Conservation (phyloP, 1,139 yeast genomes). For the Scheffersomyces segobiensis region DNA sequence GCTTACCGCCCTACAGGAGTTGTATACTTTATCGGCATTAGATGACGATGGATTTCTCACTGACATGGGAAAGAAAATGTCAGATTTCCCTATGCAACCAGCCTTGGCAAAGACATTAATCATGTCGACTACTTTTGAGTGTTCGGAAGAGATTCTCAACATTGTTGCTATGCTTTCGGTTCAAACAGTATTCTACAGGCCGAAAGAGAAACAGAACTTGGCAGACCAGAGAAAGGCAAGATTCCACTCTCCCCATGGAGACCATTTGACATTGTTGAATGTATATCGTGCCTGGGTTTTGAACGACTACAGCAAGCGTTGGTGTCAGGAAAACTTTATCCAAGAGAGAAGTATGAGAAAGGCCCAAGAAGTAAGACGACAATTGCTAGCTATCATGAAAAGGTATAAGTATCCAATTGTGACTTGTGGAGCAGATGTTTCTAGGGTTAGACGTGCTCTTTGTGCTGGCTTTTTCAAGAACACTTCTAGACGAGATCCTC, state of each 20-base stretch:
- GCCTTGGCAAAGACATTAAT: slow-evolving; percentile 80
- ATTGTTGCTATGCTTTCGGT: slow-evolving; percentile 92
- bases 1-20: slow-evolving; percentile 77
- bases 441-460: slow-evolving; percentile 66
- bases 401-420: slow-evolving; percentile 50
- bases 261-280: slow-evolving; percentile 80
- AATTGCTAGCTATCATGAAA: slow-evolving; percentile 63
- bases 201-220: slow-evolving; percentile 67
- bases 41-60: slow-evolving; percentile 81
- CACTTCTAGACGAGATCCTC: slow-evolving; percentile 73
- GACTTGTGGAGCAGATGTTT: slow-evolving; percentile 66
- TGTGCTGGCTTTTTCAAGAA: slow-evolving; percentile 89
- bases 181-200: slow-evolving; percentile 81
- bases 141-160: slow-evolving; percentile 80
- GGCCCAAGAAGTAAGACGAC: slow-evolving; percentile 79
- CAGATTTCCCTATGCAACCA: slow-evolving; percentile 96
- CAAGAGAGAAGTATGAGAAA: slow-evolving; percentile 78
- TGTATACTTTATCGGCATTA: slow-evolving; percentile 79
- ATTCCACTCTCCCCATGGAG: slow-evolving; percentile 80
- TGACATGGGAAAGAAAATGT: slow-evolving; percentile 74
- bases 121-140: slow-evolving; percentile 68
- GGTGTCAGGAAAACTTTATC: slow-evolving; percentile 82
- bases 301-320: slow-evolving; percentile 58
- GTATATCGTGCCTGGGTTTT: slow-evolving; percentile 79
- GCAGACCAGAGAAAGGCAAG: slow-evolving; percentile 80